Base-by-base conservation (phyloP, 2,329 filamentous ascomycete genomes). In the Chaetoscypha palmicola region DNA sequence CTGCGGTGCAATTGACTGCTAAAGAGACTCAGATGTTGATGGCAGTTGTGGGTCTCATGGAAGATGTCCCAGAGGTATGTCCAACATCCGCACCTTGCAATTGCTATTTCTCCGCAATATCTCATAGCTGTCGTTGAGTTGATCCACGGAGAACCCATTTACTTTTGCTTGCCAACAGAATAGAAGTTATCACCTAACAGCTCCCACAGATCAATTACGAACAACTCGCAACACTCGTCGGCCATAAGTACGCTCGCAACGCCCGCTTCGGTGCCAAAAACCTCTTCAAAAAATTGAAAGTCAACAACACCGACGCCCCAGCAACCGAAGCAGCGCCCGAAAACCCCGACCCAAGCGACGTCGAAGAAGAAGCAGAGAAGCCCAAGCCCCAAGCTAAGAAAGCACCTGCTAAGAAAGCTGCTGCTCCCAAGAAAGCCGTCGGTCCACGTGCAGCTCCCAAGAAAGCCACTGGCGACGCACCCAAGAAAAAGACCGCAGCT, bases 221-320 rank as follows among this genome's bases (percentile, higher is more conserved):
- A 21, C 50, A 58, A 2, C 63, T 71, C 31, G 68, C 67, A 3
- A 9, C 20, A 1, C 51, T 59, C n/a, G 48, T 66, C 21, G 58
- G 60, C 5, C 61, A 69, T 45, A 66, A 67, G 46, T 62, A 67
- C 34, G 62, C 61, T 43, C 68, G 67, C 38, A 66, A 63, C 43
- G 66, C 66, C 51, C 40, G 45, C 17, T 8, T 37, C 22, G 14
- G 35, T 17, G 43, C 36, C 20, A 48, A 44, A 35, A 44, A 26
- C 11, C 9, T 51, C 2, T 48, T 44, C 12, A 43, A 48, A 3
- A 51, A 48, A 31, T 16, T 50, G 10, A 46, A 43, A 24, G 26
- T 8, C 2, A 41, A 30, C 7, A 19, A 21, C 14, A 17, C 31
- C 7, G 7, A 12, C 2, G 20, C 7, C 16, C 11, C 24, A 7